A percentile compares a stretch with the other conserved stretches of the same genome.
Conservation (phyloP, 805 yeast genomes). For the Yamadazyma kitorensis region DNA sequence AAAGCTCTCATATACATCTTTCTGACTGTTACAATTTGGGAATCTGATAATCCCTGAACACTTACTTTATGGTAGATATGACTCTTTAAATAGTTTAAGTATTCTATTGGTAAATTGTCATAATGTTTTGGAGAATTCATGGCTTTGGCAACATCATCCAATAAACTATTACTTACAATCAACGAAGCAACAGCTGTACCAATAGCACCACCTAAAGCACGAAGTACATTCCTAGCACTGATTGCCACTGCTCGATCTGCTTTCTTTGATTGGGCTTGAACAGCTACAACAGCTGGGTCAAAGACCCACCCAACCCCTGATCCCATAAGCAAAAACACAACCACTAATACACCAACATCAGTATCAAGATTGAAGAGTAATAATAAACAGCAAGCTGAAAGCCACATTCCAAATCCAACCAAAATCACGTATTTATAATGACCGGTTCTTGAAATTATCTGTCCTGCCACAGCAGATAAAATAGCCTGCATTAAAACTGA, state of each 20-base stretch:
- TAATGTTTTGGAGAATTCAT: constrained; percentile 1
- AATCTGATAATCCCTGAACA: constrained; percentile 16
- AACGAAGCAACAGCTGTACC: constrained; percentile 28
- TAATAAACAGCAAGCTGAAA: constrained; percentile 38
- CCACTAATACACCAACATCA: constrained; percentile 28
- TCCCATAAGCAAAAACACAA: constrained; percentile 15
- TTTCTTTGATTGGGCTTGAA: constrained; percentile 40
- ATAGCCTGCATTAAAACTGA: constrained; percentile 42
- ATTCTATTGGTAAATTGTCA: constrained; percentile 9
- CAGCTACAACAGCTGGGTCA: constrained; percentile 56
- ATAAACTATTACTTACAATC: constrained; percentile 24
- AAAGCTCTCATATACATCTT: constrained; percentile 26
- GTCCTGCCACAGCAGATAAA: constrained; percentile 44
- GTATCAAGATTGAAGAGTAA: constrained; percentile 26
- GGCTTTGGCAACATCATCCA: constrained; percentile 16
- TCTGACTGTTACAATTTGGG: constrained; percentile 19
- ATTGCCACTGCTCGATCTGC: constrained; percentile 33
- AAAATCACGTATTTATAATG: constrained; percentile 40
- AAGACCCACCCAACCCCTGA: constrained; percentile 48
- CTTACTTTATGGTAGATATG: constrained; percentile 28
- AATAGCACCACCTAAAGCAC: constrained; percentile 33
- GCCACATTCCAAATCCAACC: constrained; percentile 42
- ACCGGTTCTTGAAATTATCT: constrained; percentile 39
- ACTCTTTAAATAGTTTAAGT: constrained; percentile 17
- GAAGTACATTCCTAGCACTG: constrained; percentile 28